These are phyloP conservation scores for Podospora pseudopauciseta DNA, from an alignment of 495 filamentous ascomycete genomes.

Conservation along the genomic window DNA sequence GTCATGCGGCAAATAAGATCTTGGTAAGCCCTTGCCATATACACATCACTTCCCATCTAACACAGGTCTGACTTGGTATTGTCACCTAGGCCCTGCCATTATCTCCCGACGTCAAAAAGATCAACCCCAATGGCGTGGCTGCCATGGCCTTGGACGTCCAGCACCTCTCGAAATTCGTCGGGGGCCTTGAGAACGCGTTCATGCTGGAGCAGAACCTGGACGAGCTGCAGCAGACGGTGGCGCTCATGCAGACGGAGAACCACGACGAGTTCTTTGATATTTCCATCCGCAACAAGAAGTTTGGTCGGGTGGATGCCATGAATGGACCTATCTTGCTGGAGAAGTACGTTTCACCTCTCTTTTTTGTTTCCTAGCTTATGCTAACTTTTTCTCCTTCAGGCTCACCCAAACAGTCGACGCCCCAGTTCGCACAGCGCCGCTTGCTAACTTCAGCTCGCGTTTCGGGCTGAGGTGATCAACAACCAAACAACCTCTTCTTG, in stretches of 20 bases:
- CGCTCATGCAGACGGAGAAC: conserved; percentile 80
- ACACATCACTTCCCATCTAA: conserved; percentile 8
- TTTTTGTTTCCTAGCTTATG: neutral
- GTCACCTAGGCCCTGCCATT: conserved; percentile 67
- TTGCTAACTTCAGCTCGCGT: conserved; percentile 62
- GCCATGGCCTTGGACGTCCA: conserved; percentile 78
- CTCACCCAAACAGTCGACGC: conserved; percentile 62
- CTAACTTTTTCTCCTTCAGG: conserved; percentile 32
- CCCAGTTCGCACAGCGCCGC: conserved; percentile 55
- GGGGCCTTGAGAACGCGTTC: conserved; percentile 68
- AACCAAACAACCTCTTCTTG: too few relatives aligned
- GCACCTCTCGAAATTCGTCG: conserved; percentile 80
- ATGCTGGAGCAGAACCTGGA: conserved; percentile 84
- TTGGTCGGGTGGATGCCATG: conserved; percentile 83
- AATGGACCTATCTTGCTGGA: conserved; percentile 83
- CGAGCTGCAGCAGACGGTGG: conserved; percentile 85
- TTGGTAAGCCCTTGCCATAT: conserved; percentile 49
- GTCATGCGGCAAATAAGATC: conserved; percentile 83
- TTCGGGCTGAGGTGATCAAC: conserved; percentile 61
- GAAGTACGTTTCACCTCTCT: conserved; percentile 54
- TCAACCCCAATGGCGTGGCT: conserved; percentile 80
- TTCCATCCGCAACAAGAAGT: conserved; percentile 81
- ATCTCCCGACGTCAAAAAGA: conserved; percentile 70
- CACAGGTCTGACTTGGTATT: conserved; percentile 10
- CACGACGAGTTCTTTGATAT: conserved; percentile 94